Evolutionary conservation across 2,329 filamentous ascomycete species (phyloP).

Genomic region (Aspergillus sclerotialis): DNA sequence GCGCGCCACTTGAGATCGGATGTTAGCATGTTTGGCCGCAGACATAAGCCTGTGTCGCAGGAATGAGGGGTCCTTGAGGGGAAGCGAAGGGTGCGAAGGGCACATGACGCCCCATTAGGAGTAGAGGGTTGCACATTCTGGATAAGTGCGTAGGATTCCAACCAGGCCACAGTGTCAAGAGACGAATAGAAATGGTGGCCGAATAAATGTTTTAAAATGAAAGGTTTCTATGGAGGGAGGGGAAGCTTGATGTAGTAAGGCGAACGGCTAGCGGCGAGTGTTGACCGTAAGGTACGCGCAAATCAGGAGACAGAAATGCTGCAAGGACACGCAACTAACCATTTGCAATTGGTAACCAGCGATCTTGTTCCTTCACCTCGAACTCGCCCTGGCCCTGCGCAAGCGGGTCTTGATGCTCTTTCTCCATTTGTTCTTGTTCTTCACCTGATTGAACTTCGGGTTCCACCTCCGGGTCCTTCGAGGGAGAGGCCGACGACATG

Average conservation of each 20-base stretch:
- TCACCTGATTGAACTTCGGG: slow-evolving; percentile 89
- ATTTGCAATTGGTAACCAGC: slow-evolving; percentile 99
- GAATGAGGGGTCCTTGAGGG: neutral
- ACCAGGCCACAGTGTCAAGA: slow-evolving; percentile 2
- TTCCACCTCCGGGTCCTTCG: slow-evolving; percentile 83
- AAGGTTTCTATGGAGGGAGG: slow-evolving; percentile 16
- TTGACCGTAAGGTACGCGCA: slow-evolving; percentile 41
- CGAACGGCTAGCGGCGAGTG: slow-evolving; percentile 21
- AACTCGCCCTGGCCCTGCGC: slow-evolving; percentile 77
- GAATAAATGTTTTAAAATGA: slow-evolving; percentile 6
- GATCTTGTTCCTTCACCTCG: slow-evolving; percentile 98
- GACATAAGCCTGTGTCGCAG: neutral
- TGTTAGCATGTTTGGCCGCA: slow-evolving; percentile 14
- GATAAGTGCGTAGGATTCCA: slow-evolving; percentile 1
- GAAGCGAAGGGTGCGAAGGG: neutral
- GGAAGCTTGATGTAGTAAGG: slow-evolving; percentile 21
- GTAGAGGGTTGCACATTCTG: slow-evolving; percentile 1
- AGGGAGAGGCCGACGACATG: slow-evolving; percentile 94
- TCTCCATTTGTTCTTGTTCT: slow-evolving; percentile 83
- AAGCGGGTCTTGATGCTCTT: slow-evolving; percentile 55
- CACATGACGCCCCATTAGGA: neutral
- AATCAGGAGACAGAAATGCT: slow-evolving; percentile 40
- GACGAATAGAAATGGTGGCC: slow-evolving; percentile 13
- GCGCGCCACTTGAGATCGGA: slow-evolving; percentile 84
- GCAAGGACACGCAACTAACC: slow-evolving; percentile 63